Base-by-base conservation (phyloP, 768 basidiomycete species). In the Glaciozyma antarctica region DNA sequence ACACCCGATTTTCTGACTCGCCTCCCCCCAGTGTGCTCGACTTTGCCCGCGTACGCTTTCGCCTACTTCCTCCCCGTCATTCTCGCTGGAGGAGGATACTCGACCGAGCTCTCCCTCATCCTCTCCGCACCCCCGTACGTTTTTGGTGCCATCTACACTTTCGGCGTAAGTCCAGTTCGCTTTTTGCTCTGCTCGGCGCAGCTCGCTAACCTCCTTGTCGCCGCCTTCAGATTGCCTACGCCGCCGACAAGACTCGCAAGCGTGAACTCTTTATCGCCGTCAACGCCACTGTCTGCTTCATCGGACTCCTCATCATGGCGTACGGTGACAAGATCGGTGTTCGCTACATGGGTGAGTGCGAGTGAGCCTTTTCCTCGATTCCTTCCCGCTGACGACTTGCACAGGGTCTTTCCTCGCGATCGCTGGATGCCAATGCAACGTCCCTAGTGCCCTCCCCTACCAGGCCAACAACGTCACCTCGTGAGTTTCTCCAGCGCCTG, bases 61-160 rank as follows among this genome's bases (percentile, higher is more conserved):
- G 38, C 38, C 6, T 5, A 41, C 69, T 74, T 74, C 73, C 69
- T 76, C 8, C 73, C 75, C 45, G 71, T 75, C 64, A 76, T 76
- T 54, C 74, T 76, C 21, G 60, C 63, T 1, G 75, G 74, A 43
- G 68, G 68, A 52, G 74, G 75, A 9, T 76, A 71, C 67, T 58
- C 58, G n/a, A 58, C 56, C 56, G 62, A 73, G 55, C 69, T 68
- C 32, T 72, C 75, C 22, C 72, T 74, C 43, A 61, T 68, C 58
- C 70, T 75, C 30, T 74, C 73, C 16, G 75, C 75, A 2, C 75
- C 75, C n/a, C 75, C 75, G 43, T 75, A 75, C 70, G 69, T 68
- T 49, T 65, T 69, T 32, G 75, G 71, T 59, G 73, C 72, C 59
- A 59, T 75, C 54, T 74, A 61, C 68, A 73, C 72, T 43, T 70